A percentile compares a stretch with the other conserved stretches of the same genome.
phyloP scores from a whole-genome alignment of 164 flowering plant genomes.

The Cinnamomum micranthum region DNA sequence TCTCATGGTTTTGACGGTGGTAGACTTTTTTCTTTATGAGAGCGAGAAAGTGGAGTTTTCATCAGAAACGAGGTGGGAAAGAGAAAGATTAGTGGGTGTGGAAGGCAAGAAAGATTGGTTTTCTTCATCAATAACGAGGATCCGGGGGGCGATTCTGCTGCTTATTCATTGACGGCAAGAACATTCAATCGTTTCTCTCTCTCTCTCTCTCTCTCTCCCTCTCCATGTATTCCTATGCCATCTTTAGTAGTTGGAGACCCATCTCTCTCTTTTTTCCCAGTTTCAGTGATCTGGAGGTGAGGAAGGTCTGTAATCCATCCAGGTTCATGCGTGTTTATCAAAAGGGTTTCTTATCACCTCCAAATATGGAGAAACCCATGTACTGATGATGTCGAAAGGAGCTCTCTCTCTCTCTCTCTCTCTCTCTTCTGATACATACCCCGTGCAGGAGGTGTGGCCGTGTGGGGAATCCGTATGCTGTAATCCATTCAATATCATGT shows the following conservation, averaged over 20 bases:
- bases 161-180: constrained; percentile 15
- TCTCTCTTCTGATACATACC: not conserved
- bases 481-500: no score
- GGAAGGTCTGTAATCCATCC: not conserved
- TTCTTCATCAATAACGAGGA: constrained; percentile 20
- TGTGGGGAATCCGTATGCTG: no score
- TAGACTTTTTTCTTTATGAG: not conserved
- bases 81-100: constrained; percentile 13
- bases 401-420: not conserved
- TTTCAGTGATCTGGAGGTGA: not conserved
- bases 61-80: constrained; percentile 11
- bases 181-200: constrained; percentile 5
- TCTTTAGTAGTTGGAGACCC: not conserved
- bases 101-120: constrained; percentile 29
- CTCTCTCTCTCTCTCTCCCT: constrained; percentile 3
- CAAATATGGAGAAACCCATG: no score
- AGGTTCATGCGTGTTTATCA: constrained; percentile 59
- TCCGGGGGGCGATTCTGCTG: constrained; percentile 3
- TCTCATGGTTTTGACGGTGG: not conserved
- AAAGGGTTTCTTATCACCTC: constrained; percentile 59
- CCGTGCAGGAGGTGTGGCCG: no score
- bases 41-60: not conserved
- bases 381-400: not conserved
- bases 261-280: not conserved
- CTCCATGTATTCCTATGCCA: no score